A percentile compares a stretch with the other conserved stretches of the same genome.
These are phyloP conservation scores for Penicillium bovifimosum DNA, from an alignment of 495 filamentous ascomycete species.

Conservation along the genomic window DNA sequence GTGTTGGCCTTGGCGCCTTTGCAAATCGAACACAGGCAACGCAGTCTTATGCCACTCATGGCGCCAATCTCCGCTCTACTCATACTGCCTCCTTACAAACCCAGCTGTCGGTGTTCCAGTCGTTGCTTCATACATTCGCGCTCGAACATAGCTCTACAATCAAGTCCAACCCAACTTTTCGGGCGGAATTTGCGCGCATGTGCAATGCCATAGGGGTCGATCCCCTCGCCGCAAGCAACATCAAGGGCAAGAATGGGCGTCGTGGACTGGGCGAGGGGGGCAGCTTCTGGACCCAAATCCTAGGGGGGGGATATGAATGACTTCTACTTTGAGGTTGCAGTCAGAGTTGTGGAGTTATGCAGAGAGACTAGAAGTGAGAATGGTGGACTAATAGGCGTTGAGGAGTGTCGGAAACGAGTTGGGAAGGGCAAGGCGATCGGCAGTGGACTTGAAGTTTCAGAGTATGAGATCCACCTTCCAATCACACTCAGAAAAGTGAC, in stretches of 20 bases:
- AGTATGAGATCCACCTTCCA: slow-evolving; percentile 34
- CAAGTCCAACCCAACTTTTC: slow-evolving; percentile 88
- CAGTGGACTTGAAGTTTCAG: slow-evolving; percentile 63
- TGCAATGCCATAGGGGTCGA: slow-evolving; percentile 96
- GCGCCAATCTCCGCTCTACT: slow-evolving; percentile 69
- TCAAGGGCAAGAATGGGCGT: slow-evolving; percentile 46
- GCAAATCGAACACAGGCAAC: slow-evolving; percentile 73
- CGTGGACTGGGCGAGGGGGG: slow-evolving; percentile 42
- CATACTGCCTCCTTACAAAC: slow-evolving; percentile 80
- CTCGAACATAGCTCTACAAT: slow-evolving; percentile 91
- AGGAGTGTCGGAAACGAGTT: slow-evolving; percentile 71
- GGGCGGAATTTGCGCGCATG: slow-evolving; percentile 97
- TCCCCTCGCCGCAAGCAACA: slow-evolving; percentile 71
- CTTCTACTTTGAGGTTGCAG: slow-evolving; percentile 95
- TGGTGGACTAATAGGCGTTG: slow-evolving; percentile 81
- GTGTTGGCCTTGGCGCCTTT: slow-evolving; percentile 89
- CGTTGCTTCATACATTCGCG: slow-evolving; percentile 88
- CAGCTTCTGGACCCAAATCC: slow-evolving; percentile 87
- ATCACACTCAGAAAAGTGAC: background rate
- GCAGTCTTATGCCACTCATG: slow-evolving; percentile 83
- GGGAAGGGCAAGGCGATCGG: slow-evolving; percentile 66
- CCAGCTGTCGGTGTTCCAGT: slow-evolving; percentile 93
- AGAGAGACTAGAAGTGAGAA: slow-evolving; percentile 83
- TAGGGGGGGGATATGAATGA: slow-evolving; percentile 88
- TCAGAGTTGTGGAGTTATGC: slow-evolving; percentile 90